Base-by-base conservation (phyloP, 164 flowering plant species). In the Dillenia suffruticosa region DNA sequence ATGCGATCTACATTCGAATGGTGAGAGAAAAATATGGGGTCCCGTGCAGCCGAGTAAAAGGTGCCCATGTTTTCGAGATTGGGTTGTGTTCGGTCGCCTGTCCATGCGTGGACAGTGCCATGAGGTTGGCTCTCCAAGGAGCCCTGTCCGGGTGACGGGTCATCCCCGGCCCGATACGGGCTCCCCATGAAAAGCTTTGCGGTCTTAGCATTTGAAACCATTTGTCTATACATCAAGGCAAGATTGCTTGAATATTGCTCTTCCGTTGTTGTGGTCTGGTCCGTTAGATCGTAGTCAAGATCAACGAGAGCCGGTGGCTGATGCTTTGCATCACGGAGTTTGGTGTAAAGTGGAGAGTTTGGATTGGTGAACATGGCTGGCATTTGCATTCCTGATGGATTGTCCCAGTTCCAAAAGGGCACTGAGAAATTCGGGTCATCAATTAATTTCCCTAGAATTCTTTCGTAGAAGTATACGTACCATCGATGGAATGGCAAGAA, bases 401-500 rank as follows among this genome's bases (percentile, higher is more conserved):
- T 17, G 49, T 87, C 93, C 84, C 85, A 84, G 55, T 83, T 83
- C 93, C 93, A 87, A 19, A 16, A 86, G 0, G 88, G 88, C n/a
- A 86, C 24, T 2, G 78, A 82, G 45, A 86, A 84, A 9, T 75
- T 79, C 2, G 86, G 87, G 49, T 87, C 93, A 9, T 55, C 76
- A 8, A 87, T 78, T 17, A 87, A 51, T 11, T 76, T 85, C 0
- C 88, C 93, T 43, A 83, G 52, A 10, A 87, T 79, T 43, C 44
- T 72, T 62, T 84, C 88, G 49, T 64, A 70, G 75, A 82, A 70
- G 62, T 82, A 75, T 9, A 80, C 65, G 51, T 84, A 84, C 46
- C 44, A 74, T 3, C 89, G 66, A 45, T 82, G 92, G 59, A 70
- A 87, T 0, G 92, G 92, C 47, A 79, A 82, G 67, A 87, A 87